Percentiles rank a stretch among this genome's conserved stretches.
Evolutionary conservation across 148 eudicot genomes (phyloP).

Genomic region (Chenopodium suecicum): DNA sequence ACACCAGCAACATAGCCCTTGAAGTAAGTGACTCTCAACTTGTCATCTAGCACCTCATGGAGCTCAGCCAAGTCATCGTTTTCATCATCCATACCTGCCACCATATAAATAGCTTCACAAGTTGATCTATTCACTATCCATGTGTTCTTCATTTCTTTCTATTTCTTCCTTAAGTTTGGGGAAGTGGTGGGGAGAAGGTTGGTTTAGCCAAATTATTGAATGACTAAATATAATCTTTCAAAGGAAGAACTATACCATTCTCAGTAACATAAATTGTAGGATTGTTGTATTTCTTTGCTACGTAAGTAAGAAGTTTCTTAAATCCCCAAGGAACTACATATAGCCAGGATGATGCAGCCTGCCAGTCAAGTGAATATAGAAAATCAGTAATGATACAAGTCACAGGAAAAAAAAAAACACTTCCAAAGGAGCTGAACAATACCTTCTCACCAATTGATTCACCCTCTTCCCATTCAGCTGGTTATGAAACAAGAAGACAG

Average conservation of each 20-base stretch:
- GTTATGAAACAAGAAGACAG: slow-evolving; percentile 12
- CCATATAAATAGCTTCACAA: neutral
- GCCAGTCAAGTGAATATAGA: slow-evolving; percentile 29
- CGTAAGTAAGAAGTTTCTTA: slow-evolving; percentile 49
- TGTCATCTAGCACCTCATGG: slow-evolving; percentile 78
- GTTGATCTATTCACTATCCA: neutral
- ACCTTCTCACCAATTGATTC: slow-evolving; percentile 75
- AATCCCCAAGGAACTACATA: slow-evolving; percentile 90
- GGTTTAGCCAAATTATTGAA: neutral
- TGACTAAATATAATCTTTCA: neutral
- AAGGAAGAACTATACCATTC: slow-evolving; percentile 47
- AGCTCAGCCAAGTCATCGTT: slow-evolving; percentile 41
- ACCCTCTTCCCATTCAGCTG: slow-evolving; percentile 84
- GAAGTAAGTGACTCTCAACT: slow-evolving; percentile 60
- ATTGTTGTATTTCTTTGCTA: slow-evolving; percentile 60
- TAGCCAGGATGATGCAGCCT: slow-evolving; percentile 89
- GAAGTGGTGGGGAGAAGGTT: neutral
- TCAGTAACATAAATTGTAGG: slow-evolving; percentile 70
- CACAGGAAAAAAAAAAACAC: neutral
- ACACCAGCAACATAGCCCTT: slow-evolving; percentile 68
- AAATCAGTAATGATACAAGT: slow-evolving; percentile 15
- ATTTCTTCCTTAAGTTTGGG: no score
- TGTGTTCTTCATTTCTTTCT: neutral
- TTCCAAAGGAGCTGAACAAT: slow-evolving; percentile 15
- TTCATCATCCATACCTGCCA: slow-evolving; percentile 81